Base-by-base conservation (phyloP, 1,284 basidiomycete genomes). In the Cutaneotrichosporon arboriforme region DNA sequence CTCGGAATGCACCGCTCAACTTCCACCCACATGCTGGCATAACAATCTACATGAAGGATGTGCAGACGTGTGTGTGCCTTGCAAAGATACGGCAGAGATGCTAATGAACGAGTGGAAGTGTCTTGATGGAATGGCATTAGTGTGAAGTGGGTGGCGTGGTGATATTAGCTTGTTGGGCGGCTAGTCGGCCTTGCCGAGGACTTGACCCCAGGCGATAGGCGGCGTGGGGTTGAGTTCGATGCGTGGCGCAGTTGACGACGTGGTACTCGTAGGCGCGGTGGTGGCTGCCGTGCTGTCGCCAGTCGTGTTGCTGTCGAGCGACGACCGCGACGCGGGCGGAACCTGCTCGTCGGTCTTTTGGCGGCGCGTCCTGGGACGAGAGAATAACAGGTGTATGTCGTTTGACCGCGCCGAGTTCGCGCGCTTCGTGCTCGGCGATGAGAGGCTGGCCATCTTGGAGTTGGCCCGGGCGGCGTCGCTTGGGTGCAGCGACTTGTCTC, bases 171-270 rank as follows among this genome's bases (percentile, higher is more conserved):
- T 8, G n/a, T n/a, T n/a, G n/a, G n/a, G n/a, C n/a, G 26, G n/a
- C 43, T 45, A 36, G 15, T 45, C 31, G 12, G 14, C n/a, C 13
- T 45, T 45, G 43, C 46, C 37, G 15, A 48, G 26, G 18, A 49
- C n/a, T 9, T 41, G 31, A 26, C 39, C 61, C 64, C 61, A 65
- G 17, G 58, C 60, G 9, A 65, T 58, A 12, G 64, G 62, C 38
- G 61, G 50, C 1, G 61, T 63, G 7, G 54, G 51, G 2, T 49
- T 56, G 26, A 65, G 49, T 47, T 66, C 64, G n/a, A 66, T 45
- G 17, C 62, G 59, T 2, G 64, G 64, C 26, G 53, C 51, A 10
- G 5, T 31, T 8, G 46, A 38, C 31, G 42, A 38, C 7, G n/a
- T 35, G 8, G 46, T 43, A 22, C 17, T 18, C 13, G 35, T 18